Conservation (phyloP, 192 early-diverging fungal species). For the Allomyces javanicus region DNA sequence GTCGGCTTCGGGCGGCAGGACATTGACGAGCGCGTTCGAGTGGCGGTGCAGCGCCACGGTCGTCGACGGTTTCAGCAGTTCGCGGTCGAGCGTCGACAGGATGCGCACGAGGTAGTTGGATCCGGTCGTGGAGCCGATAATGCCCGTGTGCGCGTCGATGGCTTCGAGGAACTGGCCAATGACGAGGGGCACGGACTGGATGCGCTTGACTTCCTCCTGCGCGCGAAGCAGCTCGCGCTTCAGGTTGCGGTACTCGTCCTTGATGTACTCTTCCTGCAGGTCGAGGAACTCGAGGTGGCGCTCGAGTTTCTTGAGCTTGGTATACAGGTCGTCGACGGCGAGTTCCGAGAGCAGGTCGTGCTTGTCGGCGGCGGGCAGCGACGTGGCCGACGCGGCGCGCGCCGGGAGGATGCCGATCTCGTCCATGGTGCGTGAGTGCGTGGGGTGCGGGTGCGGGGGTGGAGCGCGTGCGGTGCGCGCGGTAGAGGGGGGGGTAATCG, state of each 20-base stretch:
- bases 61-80: constrained; percentile 81
- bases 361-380: neutral
- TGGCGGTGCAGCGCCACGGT: constrained; percentile 92
- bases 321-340: constrained; percentile 72
- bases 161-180: constrained; percentile 98
- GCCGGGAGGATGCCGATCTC: constrained; percentile 6
- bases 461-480: no score
- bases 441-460: neutral
- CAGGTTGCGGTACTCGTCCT: constrained; percentile 94
- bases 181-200: constrained; percentile 90
- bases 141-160: constrained; percentile 90
- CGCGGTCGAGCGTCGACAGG: constrained; percentile 88
- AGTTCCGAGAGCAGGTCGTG: constrained; percentile 31
- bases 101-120: constrained; percentile 85
- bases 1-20: constrained; percentile 88
- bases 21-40: constrained; percentile 90
- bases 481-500: no score
- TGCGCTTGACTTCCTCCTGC: constrained; percentile 94
- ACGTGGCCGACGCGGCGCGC: neutral
- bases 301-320: constrained; percentile 82
- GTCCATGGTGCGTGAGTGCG: constrained; percentile 3
- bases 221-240: constrained; percentile 85
- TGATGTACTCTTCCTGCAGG: constrained; percentile 97
- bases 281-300: constrained; percentile 86
- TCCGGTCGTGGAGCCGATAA: constrained; percentile 82